Base-by-base conservation (phyloP, 441 rosid genomes). In the Mallotus japonicus region DNA sequence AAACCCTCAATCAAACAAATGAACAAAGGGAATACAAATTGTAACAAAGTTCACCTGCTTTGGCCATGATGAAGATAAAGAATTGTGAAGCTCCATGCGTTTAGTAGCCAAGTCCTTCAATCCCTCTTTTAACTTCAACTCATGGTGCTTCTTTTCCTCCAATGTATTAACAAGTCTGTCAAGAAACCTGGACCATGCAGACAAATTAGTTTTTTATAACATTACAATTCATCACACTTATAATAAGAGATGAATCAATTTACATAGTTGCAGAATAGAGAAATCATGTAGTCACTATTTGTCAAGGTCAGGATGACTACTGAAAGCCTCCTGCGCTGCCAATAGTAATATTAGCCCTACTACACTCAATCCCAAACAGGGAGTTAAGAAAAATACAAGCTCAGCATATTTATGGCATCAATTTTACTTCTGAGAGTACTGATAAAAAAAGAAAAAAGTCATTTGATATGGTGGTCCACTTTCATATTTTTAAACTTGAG, bases 11-110 rank as follows among this genome's bases (percentile, higher is more conserved):
- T 47, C 47, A 17, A 24, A 44, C 50, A 71, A 51, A 34, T 62
- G 49, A 44, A 44, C 1, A 1, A 44, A 44, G 7, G 2, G 7
- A 44, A 7, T 44, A 44, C 7, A 44, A 44, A 37, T 0, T 44
- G 47, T 32, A 77, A 74, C 44, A 68, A 62, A 64, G 79, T 75
- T 70, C 51, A 88, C 99, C 85, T 89, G 98, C 86, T 93, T 92
- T 51, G 99, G 99, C 99, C 99, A 92, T 65, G 83, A 90, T 20
- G 99, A 92, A 74, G 89, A 88, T 60, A 91, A 75, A 55, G 97
- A 90, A 82, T 95, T 95, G 72, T 90, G 96, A 72, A 95, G 96
- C 82, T 95, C 96, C 98, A 89, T 86, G 66, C 90, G 92, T 83
- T 81, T 91, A 70, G 86, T 76, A 77, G 87, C 89, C 72, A 93